These are phyloP conservation scores for Naganishia sp. DNA, from an alignment of 1,284 basidiomycete genomes.

Conservation along the genomic window DNA sequence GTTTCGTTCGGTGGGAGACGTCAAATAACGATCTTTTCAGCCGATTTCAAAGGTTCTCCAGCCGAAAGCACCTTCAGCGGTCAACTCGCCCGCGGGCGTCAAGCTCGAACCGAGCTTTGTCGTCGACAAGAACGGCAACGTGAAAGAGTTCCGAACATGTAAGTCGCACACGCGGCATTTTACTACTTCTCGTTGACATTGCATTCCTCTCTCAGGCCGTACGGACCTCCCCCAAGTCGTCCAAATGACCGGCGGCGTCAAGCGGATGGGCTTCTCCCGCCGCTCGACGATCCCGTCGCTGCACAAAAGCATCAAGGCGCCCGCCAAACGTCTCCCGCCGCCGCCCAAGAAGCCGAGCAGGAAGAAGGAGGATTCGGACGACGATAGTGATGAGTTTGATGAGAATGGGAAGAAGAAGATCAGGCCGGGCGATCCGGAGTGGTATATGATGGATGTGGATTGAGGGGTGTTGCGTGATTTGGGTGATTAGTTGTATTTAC, in stretches of 20 bases:
- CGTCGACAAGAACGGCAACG: conserved; percentile 33
- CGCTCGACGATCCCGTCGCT: conserved; percentile 45
- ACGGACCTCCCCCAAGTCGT: conserved; percentile 47
- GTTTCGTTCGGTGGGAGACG: background rate
- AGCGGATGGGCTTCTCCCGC: conserved; percentile 48
- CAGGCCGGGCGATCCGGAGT: conserved; percentile 36
- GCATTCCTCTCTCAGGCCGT: conserved; percentile 39
- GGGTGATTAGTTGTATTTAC: background rate
- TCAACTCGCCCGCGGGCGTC: conserved; percentile 2
- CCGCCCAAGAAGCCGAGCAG: conserved; percentile 47
- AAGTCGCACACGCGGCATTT: background rate
- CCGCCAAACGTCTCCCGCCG: conserved; percentile 49
- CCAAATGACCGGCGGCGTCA: conserved; percentile 46
- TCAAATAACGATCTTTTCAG: background rate
- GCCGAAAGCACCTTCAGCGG: conserved; percentile 1
- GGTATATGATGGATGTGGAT: conserved; percentile 41
- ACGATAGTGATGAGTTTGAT: conserved; percentile 45
- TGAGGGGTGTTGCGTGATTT: background rate
- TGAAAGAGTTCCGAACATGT: conserved; percentile 33
- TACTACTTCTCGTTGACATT: background rate
- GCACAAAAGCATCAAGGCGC: conserved; percentile 49
- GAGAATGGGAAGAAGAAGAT: conserved; percentile 38
- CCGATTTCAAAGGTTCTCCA: conserved; percentile 6
- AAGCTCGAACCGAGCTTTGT: conserved; percentile 31
- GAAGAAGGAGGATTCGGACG: conserved; percentile 46